Evolutionary conservation across 78 protist species (phyloP).

Genomic region (Pigoraptor vietnamica): DNA sequence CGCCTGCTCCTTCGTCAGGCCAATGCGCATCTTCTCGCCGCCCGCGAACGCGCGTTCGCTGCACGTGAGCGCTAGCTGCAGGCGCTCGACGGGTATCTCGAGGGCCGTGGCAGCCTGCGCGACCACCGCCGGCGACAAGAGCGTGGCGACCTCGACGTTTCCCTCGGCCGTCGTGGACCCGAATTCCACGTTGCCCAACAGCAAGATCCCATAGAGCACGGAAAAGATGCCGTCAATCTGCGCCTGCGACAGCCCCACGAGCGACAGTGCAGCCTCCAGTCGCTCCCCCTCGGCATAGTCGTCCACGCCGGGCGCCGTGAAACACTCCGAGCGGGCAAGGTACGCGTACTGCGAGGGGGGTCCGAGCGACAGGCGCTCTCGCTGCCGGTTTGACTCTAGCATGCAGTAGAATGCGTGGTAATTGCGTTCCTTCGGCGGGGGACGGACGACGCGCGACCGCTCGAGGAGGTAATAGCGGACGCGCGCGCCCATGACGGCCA

Average conservation of each 20-base stretch:
- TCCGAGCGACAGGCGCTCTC: neutral
- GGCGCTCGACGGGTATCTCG: neutral
- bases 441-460: constrained; percentile 38
- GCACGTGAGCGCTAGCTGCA: neutral
- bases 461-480: constrained; percentile 14
- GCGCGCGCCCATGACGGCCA: constrained; percentile 10
- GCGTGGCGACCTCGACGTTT: neutral
- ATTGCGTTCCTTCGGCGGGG: constrained; percentile 34
- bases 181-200: constrained; percentile 50
- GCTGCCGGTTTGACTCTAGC: neutral
- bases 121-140: neutral
- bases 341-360: constrained; percentile 32
- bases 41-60: neutral
- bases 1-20: neutral
- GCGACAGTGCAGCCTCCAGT: neutral
- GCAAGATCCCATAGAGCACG: constrained; percentile 46
- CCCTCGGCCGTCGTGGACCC: neutral
- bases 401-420: constrained; percentile 71
- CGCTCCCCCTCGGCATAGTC: neutral
- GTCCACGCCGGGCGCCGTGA: neutral
- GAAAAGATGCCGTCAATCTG: neutral
- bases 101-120: neutral
- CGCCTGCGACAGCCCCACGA: neutral
- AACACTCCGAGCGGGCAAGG: neutral
- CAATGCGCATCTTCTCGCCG: neutral